Percentiles rank a stretch among this genome's conserved stretches.
These are phyloP conservation scores for Paecilomyces niveus DNA, from an alignment of 2,329 filamentous ascomycete genomes.

Conservation along the genomic window DNA sequence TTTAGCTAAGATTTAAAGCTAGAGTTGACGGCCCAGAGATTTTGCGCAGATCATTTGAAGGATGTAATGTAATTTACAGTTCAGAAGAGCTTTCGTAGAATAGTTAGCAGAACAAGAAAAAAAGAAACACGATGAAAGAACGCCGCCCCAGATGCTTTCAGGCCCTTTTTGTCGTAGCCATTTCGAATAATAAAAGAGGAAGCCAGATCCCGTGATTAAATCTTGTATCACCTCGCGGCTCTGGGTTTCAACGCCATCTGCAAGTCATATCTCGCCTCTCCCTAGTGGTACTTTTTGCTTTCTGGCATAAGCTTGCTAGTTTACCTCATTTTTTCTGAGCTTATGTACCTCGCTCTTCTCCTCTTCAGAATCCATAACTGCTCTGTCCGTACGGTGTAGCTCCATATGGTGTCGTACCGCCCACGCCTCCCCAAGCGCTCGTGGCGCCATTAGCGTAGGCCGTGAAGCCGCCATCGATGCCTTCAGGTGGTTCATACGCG, in stretches of 20 bases:
- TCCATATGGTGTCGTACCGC: conserved; percentile 51
- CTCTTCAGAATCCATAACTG: conserved; percentile 22
- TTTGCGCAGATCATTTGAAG: no score
- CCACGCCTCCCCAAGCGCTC: conserved; percentile 58
- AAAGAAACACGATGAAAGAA: background rate
- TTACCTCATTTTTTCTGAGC: background rate
- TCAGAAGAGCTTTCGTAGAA: no score
- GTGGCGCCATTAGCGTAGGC: conserved; percentile 43
- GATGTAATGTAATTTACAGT: no score
- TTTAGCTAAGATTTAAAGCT: no score
- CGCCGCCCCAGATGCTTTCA: background rate
- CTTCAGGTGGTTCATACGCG: conserved; percentile 40
- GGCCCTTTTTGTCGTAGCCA: background rate
- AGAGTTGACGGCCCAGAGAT: no score
- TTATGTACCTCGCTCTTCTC: background rate
- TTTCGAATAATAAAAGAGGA: no score
- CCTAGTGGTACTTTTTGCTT: background rate
- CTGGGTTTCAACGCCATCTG: background rate
- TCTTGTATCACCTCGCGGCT: no score
- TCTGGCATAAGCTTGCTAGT: background rate
- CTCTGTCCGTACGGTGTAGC: conserved; percentile 55
- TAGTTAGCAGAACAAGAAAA: background rate
- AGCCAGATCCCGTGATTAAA: no score
- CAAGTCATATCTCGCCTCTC: background rate
- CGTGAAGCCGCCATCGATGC: conserved; percentile 35